These are phyloP conservation scores for Alternaria metachromatica DNA, from an alignment of 2,329 filamentous ascomycete genomes.

Conservation along the genomic window DNA sequence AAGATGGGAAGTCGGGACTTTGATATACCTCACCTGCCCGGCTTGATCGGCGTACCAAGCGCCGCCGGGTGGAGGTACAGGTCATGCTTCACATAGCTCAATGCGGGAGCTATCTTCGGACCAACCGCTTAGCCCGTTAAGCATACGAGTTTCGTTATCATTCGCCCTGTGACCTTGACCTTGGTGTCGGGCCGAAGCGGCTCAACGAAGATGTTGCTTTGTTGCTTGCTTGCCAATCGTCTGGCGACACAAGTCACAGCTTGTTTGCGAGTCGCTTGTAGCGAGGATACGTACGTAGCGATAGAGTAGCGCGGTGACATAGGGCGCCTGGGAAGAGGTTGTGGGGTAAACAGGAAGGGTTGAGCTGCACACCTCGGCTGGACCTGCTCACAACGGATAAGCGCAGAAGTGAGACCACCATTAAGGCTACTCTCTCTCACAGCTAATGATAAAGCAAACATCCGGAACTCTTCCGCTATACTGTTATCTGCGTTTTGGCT, in stretches of 20 bases:
- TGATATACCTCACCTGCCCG: conserved; percentile 46
- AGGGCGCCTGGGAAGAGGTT: conserved; percentile 30
- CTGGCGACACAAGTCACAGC: neutral
- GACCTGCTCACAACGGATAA: conserved; percentile 33
- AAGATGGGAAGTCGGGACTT: conserved; percentile 24
- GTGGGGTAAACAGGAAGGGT: conserved; percentile 34
- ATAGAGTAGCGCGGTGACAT: conserved; percentile 6
- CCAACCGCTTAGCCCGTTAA: conserved; percentile 18
- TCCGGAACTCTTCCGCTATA: neutral
- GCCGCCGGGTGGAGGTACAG: conserved; percentile 31
- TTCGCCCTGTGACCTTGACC: conserved; percentile 14
- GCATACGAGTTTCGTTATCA: conserved; percentile 25
- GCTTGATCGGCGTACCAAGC: conserved; percentile 27
- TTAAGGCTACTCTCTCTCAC: neutral
- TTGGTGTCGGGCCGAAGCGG: conserved; percentile 17
- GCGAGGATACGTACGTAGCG: conserved; percentile 6
- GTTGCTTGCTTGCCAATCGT: conserved; percentile 7
- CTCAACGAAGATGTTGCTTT: conserved; percentile 15
- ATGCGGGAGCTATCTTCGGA: conserved; percentile 33
- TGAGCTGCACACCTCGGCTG: conserved; percentile 33
- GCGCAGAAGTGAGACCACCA: conserved; percentile 4
- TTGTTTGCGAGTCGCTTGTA: conserved; percentile 2
- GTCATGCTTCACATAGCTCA: conserved; percentile 27
- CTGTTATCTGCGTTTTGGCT: conserved; percentile 1
- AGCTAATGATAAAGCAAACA: neutral